Conservation (phyloP, 352 stramenopile species). For the Discostella stelligera region DNA sequence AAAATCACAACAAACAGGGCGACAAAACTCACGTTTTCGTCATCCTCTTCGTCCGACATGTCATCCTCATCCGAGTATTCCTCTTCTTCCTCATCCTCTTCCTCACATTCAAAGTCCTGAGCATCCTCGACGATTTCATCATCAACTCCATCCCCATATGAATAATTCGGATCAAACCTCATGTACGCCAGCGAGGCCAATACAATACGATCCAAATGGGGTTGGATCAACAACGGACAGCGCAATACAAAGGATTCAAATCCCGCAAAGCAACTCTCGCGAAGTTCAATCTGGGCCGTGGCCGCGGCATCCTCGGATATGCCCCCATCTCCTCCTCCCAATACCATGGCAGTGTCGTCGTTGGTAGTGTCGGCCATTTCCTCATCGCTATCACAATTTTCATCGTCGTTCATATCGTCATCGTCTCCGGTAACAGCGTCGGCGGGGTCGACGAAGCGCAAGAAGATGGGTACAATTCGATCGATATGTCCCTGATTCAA, state of each 20-base stretch:
- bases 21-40: slow-evolving; percentile 50
- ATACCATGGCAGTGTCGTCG: slow-evolving; percentile 61
- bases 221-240: slow-evolving; percentile 93
- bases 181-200: slow-evolving; percentile 87
- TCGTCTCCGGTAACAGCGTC: slow-evolving; percentile 92
- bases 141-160: slow-evolving; percentile 89
- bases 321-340: slow-evolving; percentile 37
- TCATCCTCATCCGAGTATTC: slow-evolving; percentile 81
- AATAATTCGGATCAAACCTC: slow-evolving; percentile 98
- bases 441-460: slow-evolving; percentile 90
- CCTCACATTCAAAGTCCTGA: slow-evolving; percentile 88
- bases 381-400: slow-evolving; percentile 89
- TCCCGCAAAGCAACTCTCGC: slow-evolving; percentile 97
- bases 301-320: slow-evolving; percentile 52
- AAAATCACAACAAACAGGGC: not conserved
- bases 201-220: slow-evolving; percentile 92
- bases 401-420: slow-evolving; percentile 88
- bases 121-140: slow-evolving; percentile 81
- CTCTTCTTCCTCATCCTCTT: slow-evolving; percentile 84
- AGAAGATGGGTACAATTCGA: slow-evolving; percentile 94
- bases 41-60: slow-evolving; percentile 77
- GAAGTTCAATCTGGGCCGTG: slow-evolving; percentile 89
- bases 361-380: slow-evolving; percentile 62
- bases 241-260: slow-evolving; percentile 96
- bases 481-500: slow-evolving; percentile 91